These are phyloP conservation scores for Santalum album DNA, from an alignment of 164 flowering plant species.

Conservation along the genomic window DNA sequence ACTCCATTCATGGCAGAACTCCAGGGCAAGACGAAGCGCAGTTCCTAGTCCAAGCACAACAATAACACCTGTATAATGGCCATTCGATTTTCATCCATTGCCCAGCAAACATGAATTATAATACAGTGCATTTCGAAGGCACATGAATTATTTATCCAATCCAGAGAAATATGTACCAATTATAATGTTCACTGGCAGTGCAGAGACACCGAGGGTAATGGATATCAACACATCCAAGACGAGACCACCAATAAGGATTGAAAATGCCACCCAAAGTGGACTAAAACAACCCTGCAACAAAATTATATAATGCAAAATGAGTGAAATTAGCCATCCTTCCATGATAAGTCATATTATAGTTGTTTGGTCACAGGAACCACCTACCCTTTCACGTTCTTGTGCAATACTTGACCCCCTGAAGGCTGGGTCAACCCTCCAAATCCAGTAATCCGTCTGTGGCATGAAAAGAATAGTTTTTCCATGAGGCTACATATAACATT, in stretches of 20 bases:
- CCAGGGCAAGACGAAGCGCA: slow-evolving; percentile 63
- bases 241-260: slow-evolving; percentile 68
- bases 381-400: slow-evolving; percentile 50
- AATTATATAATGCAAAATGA: background rate
- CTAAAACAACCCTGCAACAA: slow-evolving; percentile 50
- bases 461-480: slow-evolving; percentile 6
- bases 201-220: slow-evolving; percentile 72
- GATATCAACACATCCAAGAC: slow-evolving; percentile 71
- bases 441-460: slow-evolving; percentile 59
- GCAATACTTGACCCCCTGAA: slow-evolving; percentile 19
- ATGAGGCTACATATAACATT: no score
- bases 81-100: slow-evolving; percentile 1
- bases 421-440: slow-evolving; percentile 62
- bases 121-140: background rate
- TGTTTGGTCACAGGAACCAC: background rate
- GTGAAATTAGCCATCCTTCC: background rate
- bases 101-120: background rate
- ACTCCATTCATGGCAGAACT: slow-evolving; percentile 65
- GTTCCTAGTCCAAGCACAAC: slow-evolving; percentile 77
- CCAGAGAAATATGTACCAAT: slow-evolving; percentile 41
- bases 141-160: background rate
- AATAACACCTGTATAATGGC: slow-evolving; percentile 53
- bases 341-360: background rate
- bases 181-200: slow-evolving; percentile 72
- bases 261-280: slow-evolving; percentile 77